phyloP scores from a whole-genome alignment of 441 rosid genomes.

The Gossypium davidsonii region DNA sequence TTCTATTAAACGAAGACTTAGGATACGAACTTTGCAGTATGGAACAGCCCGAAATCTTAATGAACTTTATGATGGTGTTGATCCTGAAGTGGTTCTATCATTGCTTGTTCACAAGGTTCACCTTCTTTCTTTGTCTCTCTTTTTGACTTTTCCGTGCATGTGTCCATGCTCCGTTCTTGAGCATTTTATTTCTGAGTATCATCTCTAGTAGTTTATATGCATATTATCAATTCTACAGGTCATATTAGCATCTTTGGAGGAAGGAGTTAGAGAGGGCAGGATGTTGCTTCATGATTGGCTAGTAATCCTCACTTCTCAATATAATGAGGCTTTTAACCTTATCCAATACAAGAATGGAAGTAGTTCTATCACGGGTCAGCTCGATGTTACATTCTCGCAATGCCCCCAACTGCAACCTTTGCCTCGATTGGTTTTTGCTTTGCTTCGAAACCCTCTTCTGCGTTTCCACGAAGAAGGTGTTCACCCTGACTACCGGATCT shows the following conservation, averaged over 20 bases:
- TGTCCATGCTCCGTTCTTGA: not conserved
- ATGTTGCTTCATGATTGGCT: conserved; percentile 97
- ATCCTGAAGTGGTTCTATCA: conserved; percentile 77
- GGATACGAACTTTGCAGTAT: conserved; percentile 84
- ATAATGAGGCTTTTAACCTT: conserved; percentile 72
- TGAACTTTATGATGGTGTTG: conserved; percentile 83
- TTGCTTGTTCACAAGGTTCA: conserved; percentile 89
- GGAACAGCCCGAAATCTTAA: conserved; percentile 64
- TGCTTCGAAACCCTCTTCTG: conserved; percentile 90
- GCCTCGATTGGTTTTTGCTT: conserved; percentile 86
- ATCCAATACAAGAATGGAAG: conserved; percentile 57
- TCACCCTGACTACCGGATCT: conserved; percentile 92
- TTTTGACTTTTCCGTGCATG: not conserved
- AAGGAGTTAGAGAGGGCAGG: conserved; percentile 93
- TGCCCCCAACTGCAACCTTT: conserved; percentile 85
- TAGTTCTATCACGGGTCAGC: conserved; percentile 48
- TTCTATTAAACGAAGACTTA: conserved; percentile 73
- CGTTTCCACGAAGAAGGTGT: conserved; percentile 98
- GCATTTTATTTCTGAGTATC: not conserved
- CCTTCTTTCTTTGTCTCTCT: conserved; percentile 13
- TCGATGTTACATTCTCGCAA: conserved; percentile 84
- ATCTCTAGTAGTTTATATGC: conserved; percentile 3
- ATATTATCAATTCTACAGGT: conserved; percentile 38
- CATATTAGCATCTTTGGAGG: conserved; percentile 79
- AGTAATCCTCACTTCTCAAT: conserved; percentile 81